Evolutionary conservation across 192 early-diverging fungal species (phyloP), one percentile per base, ranked within the genome.

Genomic region (Mortierella antarctica): DNA sequence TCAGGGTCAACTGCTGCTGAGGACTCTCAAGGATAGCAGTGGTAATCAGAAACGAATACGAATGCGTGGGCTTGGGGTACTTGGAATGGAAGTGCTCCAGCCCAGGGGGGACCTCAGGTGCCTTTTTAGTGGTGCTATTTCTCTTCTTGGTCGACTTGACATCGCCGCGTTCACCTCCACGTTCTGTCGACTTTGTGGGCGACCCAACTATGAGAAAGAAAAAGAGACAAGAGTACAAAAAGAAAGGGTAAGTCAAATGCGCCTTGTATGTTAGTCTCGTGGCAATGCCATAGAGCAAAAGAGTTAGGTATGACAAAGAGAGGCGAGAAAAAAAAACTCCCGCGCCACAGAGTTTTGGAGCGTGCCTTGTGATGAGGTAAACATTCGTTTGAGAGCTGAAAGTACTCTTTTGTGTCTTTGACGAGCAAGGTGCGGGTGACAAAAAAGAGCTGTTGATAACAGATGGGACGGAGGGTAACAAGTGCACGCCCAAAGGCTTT

Each of bases 11-110:
- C 70, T 90, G 87, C 56, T 91, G 86, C 42, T 88, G 85, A 12
- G 89, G 86, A 65, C 84, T 85, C 45, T 85, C 85, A 47, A 88
- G 72, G 64, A 97, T 95, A 6, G 96, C 96, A 58, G 93, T 90
- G 0, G 93, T 90, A 56, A 97, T 95, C 23, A 97, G 74, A 20
- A 87, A 91, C 15, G 93, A 94, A 70, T 97, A 97, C 17, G 93
- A 91, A 59, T 92, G 88, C 11, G 93, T 86, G 21, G 95, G 95
- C 65, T 96, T 96, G 47, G 75, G 53, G 46, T 61, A 70, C 52
- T 79, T 79, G 47, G 63, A 62, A 12, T 70, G 69, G 49, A 70
- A 70, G 41, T 70, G 67, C 44, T 77, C 74, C 61, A 77, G 23
- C 18, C 72, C 72, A 40, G 74, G 74, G 21, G 62, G 67, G 7